Conservation (phyloP, 2,329 filamentous ascomycete genomes). For the Piedraia hortae region DNA sequence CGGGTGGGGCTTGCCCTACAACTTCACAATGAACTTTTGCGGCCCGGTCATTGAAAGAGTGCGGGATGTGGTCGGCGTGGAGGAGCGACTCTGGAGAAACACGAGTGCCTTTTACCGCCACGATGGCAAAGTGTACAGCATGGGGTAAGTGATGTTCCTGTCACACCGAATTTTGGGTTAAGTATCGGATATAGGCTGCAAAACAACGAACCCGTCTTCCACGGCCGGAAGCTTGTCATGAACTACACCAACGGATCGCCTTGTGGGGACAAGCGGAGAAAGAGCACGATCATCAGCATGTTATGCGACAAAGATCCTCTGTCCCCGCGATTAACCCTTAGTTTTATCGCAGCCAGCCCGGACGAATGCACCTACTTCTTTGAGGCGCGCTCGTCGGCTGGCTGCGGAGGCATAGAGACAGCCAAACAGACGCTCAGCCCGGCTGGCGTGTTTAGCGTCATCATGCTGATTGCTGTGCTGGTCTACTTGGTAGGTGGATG, state of each 20-base stretch:
- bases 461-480: slow-evolving; percentile 45
- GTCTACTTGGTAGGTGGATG: slow-evolving; percentile 83
- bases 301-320: slow-evolving; percentile 68
- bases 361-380: slow-evolving; percentile 93
- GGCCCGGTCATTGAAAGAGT: slow-evolving; percentile 38
- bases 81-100: slow-evolving; percentile 35
- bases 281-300: slow-evolving; percentile 72
- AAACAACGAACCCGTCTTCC: slow-evolving; percentile 24
- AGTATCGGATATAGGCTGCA: slow-evolving; percentile 20
- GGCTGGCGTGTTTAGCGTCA: slow-evolving; percentile 65
- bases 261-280: slow-evolving; percentile 27
- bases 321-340: slow-evolving; percentile 37
- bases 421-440: slow-evolving; percentile 32
- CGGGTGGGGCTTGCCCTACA: slow-evolving; percentile 51
- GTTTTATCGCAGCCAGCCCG: slow-evolving; percentile 55
- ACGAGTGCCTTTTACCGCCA: slow-evolving; percentile 52
- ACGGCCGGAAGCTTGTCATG: slow-evolving; percentile 35
- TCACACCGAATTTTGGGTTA: background rate
- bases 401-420: slow-evolving; percentile 44
- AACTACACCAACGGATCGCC: slow-evolving; percentile 25
- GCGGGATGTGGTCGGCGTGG: slow-evolving; percentile 30
- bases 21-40: slow-evolving; percentile 69
- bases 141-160: slow-evolving; percentile 31
- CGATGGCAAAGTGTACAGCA: slow-evolving; percentile 39
- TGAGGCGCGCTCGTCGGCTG: slow-evolving; percentile 62